These are phyloP conservation scores for Apiospora malaysiana DNA, from an alignment of 2,329 filamentous ascomycete species.

Conservation along the genomic window DNA sequence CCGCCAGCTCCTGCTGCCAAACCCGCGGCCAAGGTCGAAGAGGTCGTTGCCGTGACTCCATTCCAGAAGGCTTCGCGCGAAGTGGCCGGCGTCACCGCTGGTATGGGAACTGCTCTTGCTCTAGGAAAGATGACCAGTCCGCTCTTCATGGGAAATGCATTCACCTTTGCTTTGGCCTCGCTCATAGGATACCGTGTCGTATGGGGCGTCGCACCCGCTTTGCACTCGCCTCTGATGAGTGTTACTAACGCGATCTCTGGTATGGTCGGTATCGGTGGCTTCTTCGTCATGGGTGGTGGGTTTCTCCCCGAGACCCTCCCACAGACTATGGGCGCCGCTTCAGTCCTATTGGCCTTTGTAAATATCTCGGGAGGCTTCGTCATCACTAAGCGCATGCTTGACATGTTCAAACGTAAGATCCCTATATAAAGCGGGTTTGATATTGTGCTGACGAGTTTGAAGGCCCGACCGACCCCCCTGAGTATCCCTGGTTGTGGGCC, in stretches of 20 bases:
- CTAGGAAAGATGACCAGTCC: constrained; percentile 83
- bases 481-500: constrained; percentile 88
- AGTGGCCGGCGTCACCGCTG: constrained; percentile 75
- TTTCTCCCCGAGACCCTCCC: constrained; percentile 79
- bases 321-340: constrained; percentile 77
- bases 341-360: constrained; percentile 84
- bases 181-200: constrained; percentile 88
- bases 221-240: constrained; percentile 90
- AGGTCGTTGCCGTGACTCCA: constrained; percentile 73
- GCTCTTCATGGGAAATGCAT: constrained; percentile 86
- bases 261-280: constrained; percentile 87
- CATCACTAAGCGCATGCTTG: constrained; percentile 91
- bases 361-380: constrained; percentile 90
- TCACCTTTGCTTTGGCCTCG: constrained; percentile 83
- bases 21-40: constrained; percentile 46
- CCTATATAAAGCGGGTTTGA: neutral
- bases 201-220: constrained; percentile 82
- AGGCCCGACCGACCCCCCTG: constrained; percentile 82
- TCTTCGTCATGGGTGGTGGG: constrained; percentile 88
- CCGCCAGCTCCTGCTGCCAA: constrained; percentile 58
- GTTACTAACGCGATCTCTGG: constrained; percentile 93
- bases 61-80: constrained; percentile 82
- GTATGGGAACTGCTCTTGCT: constrained; percentile 76
- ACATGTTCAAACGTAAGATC: constrained; percentile 78
- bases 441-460: neutral